Base-by-base conservation (phyloP, 2,329 filamentous ascomycete genomes). In the Ophiostoma sp. region DNA sequence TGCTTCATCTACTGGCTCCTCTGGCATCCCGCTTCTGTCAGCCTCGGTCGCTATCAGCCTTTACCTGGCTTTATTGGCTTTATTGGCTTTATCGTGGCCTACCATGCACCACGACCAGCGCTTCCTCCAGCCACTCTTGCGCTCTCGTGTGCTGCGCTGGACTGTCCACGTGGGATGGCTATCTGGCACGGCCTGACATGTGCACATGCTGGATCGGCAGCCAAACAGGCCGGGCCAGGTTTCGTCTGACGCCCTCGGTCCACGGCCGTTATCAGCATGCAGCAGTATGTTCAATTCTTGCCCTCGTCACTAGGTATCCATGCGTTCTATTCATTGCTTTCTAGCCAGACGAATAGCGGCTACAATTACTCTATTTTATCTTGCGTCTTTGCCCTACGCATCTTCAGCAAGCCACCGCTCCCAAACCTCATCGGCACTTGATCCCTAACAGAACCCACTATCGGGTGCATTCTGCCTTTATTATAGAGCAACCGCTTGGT, bases 181-280 rank as follows among this genome's bases (percentile, higher is more conserved):
- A 55, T 27, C 18, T 55, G 49, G 49, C 47, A 55, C 49, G 9
- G n/a, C 49, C 49, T 55, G 49, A 55, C 49, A 55, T 55, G 49
- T 55, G 49, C 49, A 27, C 27, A 18, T 27, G 49, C 49, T 55
- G 49, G 49, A 27, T 55, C 49, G 18, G 49, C 49, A 27, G 27
- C 27, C 27, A 27, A 27, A 27, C 42, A 44, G 42, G 42, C 42
- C 45, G 11, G 45, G 45, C 45, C 45, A 14, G 45, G 9, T 47
- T 14, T 47, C 45, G 27, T 47, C 45, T 47, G 8, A 8, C 42
- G 42, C 42, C 27, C 42, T 45, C 42, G 42, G 42, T 6, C 27
- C 27, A 27, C 42, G 42, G 42, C 42, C 42, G 5, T 27, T 45
- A 45, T 45, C 42, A 45, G 9, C 42, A 27, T 27, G 27, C 27